These are phyloP conservation scores for Ulvella scutata DNA, from an alignment of 139 green algal genomes.

Conservation along the genomic window DNA sequence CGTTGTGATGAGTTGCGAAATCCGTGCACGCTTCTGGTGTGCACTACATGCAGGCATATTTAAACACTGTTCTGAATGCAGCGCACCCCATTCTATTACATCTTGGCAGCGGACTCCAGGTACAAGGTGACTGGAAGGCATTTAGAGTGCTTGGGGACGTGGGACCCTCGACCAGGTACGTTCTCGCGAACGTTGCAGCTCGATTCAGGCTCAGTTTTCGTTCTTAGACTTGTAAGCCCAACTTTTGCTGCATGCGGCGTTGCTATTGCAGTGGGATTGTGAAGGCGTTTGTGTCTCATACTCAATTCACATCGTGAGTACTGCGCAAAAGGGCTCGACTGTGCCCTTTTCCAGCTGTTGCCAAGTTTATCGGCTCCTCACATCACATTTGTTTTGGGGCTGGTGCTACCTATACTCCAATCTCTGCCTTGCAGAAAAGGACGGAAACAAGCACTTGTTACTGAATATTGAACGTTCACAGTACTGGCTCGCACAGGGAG, in stretches of 20 bases:
- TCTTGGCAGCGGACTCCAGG: neutral
- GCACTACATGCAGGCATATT: neutral
- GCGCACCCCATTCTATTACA: neutral
- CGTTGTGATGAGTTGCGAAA: neutral
- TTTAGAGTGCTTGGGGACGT: neutral
- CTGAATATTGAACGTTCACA: neutral
- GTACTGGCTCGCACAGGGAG: neutral
- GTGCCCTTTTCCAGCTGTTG: too few relatives aligned
- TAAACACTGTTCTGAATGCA: neutral
- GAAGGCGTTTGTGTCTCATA: too few relatives aligned
- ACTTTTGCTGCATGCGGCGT: too few relatives aligned
- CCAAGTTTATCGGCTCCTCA: too few relatives aligned
- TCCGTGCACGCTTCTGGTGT: neutral
- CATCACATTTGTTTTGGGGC: too few relatives aligned
- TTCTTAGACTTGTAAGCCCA: too few relatives aligned
- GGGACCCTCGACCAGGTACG: neutral
- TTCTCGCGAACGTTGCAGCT: too few relatives aligned
- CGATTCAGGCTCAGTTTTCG: too few relatives aligned
- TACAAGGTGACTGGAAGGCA: neutral
- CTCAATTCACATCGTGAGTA: too few relatives aligned
- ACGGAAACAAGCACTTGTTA: neutral
- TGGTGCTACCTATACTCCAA: too few relatives aligned
- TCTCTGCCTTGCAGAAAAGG: neutral
- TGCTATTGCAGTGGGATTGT: too few relatives aligned
- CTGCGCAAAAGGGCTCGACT: too few relatives aligned